A percentile compares a stretch with the other conserved stretches of the same genome.
Evolutionary conservation across 2,329 filamentous ascomycete species (phyloP).

Genomic region (Neurospora crassa): DNA sequence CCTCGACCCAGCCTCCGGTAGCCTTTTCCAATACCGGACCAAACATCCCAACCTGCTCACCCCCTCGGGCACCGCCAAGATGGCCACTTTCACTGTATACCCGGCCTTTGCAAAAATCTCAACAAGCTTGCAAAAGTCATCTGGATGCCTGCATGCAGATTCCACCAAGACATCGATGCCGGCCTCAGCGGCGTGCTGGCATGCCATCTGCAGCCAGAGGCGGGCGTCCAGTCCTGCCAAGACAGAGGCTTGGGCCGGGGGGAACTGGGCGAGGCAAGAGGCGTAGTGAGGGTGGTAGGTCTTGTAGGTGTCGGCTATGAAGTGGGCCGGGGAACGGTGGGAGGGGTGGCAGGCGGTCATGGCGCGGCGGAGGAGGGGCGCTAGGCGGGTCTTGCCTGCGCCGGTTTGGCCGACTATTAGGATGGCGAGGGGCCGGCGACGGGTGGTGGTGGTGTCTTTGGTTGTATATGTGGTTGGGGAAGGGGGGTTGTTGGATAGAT

Average conservation of each 20-base stretch:
- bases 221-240: conserved; percentile 34
- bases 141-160: conserved; percentile 34
- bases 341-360: conserved; percentile 13
- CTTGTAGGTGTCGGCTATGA: conserved; percentile 41
- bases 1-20: conserved; percentile 26
- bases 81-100: conserved; percentile 30
- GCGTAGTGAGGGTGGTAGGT: conserved; percentile 34
- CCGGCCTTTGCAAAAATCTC: conserved; percentile 23
- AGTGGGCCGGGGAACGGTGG: conserved; percentile 24
- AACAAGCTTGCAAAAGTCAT: conserved; percentile 30
- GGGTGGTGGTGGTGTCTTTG: not conserved
- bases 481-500: conserved; percentile 1
- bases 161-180: conserved; percentile 32
- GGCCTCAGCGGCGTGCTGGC: conserved; percentile 22
- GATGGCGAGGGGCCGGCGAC: conserved; percentile 27
- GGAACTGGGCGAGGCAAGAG: conserved; percentile 16
- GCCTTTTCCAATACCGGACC: conserved; percentile 27
- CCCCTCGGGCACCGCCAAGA: conserved; percentile 32
- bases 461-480: not conserved
- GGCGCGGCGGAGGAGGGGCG: conserved; percentile 27
- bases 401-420: conserved; percentile 39
- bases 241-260: conserved; percentile 17
- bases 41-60: conserved; percentile 34
- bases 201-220: conserved; percentile 33
- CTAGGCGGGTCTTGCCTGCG: conserved; percentile 37